Percentiles rank a stretch among this genome's conserved stretches.
These are phyloP conservation scores for Fallopia convolvulus DNA, from an alignment of 148 eudicot species.

Conservation along the genomic window DNA sequence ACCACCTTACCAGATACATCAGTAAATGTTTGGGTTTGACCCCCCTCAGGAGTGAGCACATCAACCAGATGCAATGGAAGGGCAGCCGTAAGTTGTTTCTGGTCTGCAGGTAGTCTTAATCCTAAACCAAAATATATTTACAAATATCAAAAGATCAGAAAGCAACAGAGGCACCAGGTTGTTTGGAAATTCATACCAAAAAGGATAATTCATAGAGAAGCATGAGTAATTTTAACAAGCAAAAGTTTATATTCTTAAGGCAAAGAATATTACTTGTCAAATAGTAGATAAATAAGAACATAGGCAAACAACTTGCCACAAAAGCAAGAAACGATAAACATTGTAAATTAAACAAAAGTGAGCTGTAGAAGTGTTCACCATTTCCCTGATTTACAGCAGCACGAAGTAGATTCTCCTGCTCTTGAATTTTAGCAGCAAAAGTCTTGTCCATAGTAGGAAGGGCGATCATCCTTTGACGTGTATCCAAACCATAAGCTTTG, in stretches of 20 bases:
- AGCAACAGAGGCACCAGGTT: neutral
- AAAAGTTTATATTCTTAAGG: neutral
- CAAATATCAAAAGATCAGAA: neutral
- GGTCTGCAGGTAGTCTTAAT: conserved; percentile 66
- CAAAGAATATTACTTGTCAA: neutral
- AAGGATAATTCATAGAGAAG: neutral
- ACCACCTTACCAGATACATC: conserved; percentile 65
- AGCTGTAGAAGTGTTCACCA: conserved; percentile 30
- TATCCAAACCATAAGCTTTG: conserved; percentile 73
- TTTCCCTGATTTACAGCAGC: conserved; percentile 92
- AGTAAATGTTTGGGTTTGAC: conserved; percentile 33
- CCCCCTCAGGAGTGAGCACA: conserved; percentile 55
- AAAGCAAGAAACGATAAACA: neutral
- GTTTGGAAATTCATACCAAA: neutral
- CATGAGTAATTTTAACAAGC: neutral
- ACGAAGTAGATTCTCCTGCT: conserved; percentile 80
- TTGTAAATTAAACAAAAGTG: neutral
- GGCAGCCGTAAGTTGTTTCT: conserved; percentile 60
- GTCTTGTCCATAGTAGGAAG: conserved; percentile 86
- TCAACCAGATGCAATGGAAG: conserved; percentile 85
- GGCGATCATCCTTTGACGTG: conserved; percentile 63
- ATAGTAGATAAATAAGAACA: neutral
- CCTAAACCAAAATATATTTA: conserved; percentile 31
- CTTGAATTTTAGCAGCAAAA: conserved; percentile 91
- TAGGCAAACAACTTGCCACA: neutral